Conservation (phyloP, 1,284 basidiomycete genomes). For the Trichosporon sp. region DNA sequence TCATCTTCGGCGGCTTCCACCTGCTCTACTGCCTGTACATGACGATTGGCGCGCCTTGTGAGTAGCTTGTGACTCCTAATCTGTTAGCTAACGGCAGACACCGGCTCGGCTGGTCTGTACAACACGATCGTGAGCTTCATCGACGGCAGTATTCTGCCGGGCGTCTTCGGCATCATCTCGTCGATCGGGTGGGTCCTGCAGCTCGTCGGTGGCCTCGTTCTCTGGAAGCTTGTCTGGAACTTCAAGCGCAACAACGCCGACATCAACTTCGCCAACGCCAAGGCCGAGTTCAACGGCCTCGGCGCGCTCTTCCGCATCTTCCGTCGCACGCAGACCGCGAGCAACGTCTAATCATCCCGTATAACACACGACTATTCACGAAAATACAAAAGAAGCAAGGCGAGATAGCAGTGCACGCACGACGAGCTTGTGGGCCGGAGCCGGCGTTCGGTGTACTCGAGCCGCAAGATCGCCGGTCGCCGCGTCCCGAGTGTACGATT, state of each 20-base stretch:
- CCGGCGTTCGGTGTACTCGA: too few species aligned
- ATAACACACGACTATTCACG: neutral
- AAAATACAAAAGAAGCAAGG: neutral
- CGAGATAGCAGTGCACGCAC: neutral
- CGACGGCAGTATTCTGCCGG: conserved; percentile 59
- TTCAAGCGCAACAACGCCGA: conserved; percentile 49
- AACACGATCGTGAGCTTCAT: conserved; percentile 77
- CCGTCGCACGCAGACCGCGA: conserved; percentile 12
- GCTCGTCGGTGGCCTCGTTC: conserved; percentile 50
- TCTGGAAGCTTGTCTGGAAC: conserved; percentile 49
- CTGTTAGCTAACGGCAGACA: conserved; percentile 54
- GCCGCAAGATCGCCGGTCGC: too few species aligned
- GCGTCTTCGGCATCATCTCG: conserved; percentile 70
- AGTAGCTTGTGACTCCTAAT: conserved; percentile 19
- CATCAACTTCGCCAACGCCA: conserved; percentile 35
- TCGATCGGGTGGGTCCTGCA: conserved; percentile 85
- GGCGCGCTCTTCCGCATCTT: conserved; percentile 20
- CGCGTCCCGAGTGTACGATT: neutral
- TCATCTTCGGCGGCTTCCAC: conserved; percentile 92
- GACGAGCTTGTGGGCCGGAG: too few species aligned
- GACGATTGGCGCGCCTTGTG: conserved; percentile 74
- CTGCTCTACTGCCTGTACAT: conserved; percentile 80
- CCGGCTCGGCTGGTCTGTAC: conserved; percentile 91
- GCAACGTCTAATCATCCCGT: neutral
- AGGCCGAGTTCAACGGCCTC: conserved; percentile 22